Evolutionary conservation across 2,329 filamentous ascomycete species (phyloP).

Genomic region (Amesomyces nigricolor): DNA sequence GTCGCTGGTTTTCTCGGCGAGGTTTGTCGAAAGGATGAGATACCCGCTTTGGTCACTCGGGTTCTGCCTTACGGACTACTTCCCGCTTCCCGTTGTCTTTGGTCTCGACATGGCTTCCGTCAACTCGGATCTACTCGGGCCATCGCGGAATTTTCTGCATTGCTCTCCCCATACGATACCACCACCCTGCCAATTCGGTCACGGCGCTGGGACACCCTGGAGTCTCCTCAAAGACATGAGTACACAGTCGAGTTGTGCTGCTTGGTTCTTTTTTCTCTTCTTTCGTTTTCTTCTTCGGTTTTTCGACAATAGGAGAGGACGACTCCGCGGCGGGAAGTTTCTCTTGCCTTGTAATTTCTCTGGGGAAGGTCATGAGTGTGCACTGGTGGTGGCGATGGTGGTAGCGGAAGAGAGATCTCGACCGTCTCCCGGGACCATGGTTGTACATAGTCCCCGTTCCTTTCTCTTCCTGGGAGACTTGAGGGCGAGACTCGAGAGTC

Average conservation of each 20-base stretch:
- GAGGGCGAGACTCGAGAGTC: no score
- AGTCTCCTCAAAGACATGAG: not conserved
- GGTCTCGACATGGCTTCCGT: no score
- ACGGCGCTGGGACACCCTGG: not conserved
- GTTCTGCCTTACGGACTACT: not conserved
- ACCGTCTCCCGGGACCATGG: no score
- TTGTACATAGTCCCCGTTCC: no score
- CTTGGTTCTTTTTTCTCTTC: not conserved
- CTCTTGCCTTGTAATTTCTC: no score
- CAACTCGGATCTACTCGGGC: no score
- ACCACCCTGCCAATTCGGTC: not conserved
- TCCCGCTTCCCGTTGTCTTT: not conserved
- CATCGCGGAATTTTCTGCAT: not conserved
- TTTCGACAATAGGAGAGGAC: no score
- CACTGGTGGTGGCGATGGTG: no score
- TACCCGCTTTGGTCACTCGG: not conserved
- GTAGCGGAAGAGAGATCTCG: no score
- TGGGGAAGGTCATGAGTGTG: no score
- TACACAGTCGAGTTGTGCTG: not conserved
- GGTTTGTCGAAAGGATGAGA: not conserved
- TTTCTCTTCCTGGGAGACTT: no score
- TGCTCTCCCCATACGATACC: not conserved
- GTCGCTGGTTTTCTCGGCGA: conserved; percentile 9
- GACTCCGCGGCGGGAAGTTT: no score
- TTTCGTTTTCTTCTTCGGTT: not conserved